Evolutionary conservation across 345 rosid genomes (phyloP).

Genomic region (Trapa incisa): DNA sequence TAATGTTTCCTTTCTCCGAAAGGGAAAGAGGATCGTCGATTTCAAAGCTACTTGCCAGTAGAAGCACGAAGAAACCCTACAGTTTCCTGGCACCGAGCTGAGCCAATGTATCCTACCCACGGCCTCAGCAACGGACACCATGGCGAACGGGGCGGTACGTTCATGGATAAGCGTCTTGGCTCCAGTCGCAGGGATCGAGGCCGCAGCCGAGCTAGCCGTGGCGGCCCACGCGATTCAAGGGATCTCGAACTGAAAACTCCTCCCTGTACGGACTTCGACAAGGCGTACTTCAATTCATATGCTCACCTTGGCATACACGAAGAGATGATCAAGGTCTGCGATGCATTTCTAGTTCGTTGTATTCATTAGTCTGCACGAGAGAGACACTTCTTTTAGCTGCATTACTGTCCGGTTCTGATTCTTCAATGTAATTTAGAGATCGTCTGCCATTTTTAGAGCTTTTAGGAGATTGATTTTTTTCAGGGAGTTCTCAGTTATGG

Average conservation of each 20-base stretch:
- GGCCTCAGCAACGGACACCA: slow-evolving; percentile 42
- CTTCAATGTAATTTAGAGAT: background rate
- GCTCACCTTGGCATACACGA: slow-evolving; percentile 94
- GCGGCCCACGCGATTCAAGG: slow-evolving; percentile 25
- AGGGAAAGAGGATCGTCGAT: background rate
- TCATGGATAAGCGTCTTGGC: background rate
- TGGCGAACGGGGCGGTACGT: slow-evolving; percentile 17
- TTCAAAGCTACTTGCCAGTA: background rate
- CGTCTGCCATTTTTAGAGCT: background rate
- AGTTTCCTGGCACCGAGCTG: background rate
- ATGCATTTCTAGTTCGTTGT: background rate
- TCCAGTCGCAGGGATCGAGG: slow-evolving; percentile 22
- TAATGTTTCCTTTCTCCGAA: no score
- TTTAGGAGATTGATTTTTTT: background rate
- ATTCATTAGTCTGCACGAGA: background rate
- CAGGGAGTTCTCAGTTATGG: background rate
- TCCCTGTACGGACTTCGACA: slow-evolving; percentile 77
- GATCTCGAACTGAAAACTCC: slow-evolving; percentile 24
- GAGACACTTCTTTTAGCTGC: background rate
- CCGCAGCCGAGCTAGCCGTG: slow-evolving; percentile 22
- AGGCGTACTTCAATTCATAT: slow-evolving; percentile 75
- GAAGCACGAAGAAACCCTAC: slow-evolving; percentile 4
- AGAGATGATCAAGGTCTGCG: slow-evolving; percentile 79
- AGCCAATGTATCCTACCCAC: slow-evolving; percentile 7
- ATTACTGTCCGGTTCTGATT: background rate